Evolutionary conservation across 2,329 filamentous ascomycete species (phyloP).

Genomic region (Neonectria coccinea): DNA sequence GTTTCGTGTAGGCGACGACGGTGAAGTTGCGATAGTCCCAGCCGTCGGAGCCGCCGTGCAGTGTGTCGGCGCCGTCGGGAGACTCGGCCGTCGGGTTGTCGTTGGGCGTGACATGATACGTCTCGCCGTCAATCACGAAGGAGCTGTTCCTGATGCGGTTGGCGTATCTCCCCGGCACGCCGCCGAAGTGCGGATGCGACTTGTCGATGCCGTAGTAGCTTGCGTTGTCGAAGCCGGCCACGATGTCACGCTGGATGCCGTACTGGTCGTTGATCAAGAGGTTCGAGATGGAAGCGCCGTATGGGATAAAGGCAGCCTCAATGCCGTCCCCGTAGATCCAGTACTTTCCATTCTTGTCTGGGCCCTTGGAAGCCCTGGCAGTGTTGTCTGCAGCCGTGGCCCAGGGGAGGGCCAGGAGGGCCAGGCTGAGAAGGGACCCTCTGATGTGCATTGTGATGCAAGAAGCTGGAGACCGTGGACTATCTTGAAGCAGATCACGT

Average conservation of each 20-base stretch:
- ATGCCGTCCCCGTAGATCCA: conserved; percentile 76
- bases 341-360: conserved; percentile 75
- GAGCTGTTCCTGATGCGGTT: conserved; percentile 85
- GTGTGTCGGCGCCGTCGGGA: conserved; percentile 69
- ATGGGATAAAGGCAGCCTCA: conserved; percentile 76
- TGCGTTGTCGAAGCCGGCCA: conserved; percentile 82
- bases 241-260: conserved; percentile 76
- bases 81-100: conserved; percentile 66
- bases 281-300: conserved; percentile 79
- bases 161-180: conserved; percentile 81
- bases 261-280: conserved; percentile 77
- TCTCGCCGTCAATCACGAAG: conserved; percentile 73
- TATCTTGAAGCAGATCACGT: background rate
- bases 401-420: conserved; percentile 17
- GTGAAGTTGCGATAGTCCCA: conserved; percentile 86
- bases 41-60: conserved; percentile 77
- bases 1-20: conserved; percentile 73
- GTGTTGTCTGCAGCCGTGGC: background rate
- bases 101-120: conserved; percentile 71
- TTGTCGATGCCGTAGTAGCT: conserved; percentile 74
- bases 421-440: background rate
- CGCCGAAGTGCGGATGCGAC: conserved; percentile 77
- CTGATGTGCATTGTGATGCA: background rate
- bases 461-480: background rate
- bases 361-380: conserved; percentile 45